phyloP scores from a whole-genome alignment of 1,139 yeast genomes.

The Arxiozyma slooffiae region DNA sequence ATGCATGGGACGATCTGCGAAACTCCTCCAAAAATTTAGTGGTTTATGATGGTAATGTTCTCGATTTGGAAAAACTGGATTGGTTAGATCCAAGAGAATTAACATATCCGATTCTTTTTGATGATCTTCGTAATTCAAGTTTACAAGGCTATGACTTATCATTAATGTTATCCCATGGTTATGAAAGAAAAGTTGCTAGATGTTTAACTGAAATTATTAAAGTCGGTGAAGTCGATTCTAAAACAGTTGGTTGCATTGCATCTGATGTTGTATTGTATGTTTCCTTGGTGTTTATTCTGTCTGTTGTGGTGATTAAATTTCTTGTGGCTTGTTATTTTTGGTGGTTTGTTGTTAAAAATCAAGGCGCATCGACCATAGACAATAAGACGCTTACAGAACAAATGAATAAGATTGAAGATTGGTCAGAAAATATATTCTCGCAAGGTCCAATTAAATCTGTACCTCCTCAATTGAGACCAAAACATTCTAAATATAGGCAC shows the following conservation, averaged over 20 bases:
- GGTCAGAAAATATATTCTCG: slow-evolving; percentile 53
- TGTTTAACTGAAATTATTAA: slow-evolving; percentile 78
- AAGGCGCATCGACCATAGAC: slow-evolving; percentile 64
- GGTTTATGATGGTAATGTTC: slow-evolving; percentile 79
- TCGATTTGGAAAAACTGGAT: slow-evolving; percentile 64
- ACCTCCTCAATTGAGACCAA: slow-evolving; percentile 32
- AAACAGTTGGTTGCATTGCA: slow-evolving; percentile 88
- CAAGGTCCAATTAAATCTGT: slow-evolving; percentile 49
- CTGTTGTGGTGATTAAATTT: slow-evolving; percentile 70
- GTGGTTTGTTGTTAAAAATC: slow-evolving; percentile 68
- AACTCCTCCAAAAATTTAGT: slow-evolving; percentile 66
- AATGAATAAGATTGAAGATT: slow-evolving; percentile 59
- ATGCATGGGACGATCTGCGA: slow-evolving; percentile 81
- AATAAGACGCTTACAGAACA: slow-evolving; percentile 45
- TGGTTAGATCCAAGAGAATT: slow-evolving; percentile 67
- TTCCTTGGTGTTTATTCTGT: slow-evolving; percentile 72
- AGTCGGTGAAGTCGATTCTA: slow-evolving; percentile 83
- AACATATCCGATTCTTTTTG: slow-evolving; percentile 62
- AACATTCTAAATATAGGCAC: not conserved
- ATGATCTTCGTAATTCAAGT: slow-evolving; percentile 47
- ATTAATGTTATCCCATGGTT: slow-evolving; percentile 56
- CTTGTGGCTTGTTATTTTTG: slow-evolving; percentile 79
- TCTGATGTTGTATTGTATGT: slow-evolving; percentile 72
- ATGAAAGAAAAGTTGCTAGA: slow-evolving; percentile 62
- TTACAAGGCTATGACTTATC: slow-evolving; percentile 71